Evolutionary conservation across 1,284 basidiomycete species (phyloP).

Genomic region (Ceratobasidium sp.): DNA sequence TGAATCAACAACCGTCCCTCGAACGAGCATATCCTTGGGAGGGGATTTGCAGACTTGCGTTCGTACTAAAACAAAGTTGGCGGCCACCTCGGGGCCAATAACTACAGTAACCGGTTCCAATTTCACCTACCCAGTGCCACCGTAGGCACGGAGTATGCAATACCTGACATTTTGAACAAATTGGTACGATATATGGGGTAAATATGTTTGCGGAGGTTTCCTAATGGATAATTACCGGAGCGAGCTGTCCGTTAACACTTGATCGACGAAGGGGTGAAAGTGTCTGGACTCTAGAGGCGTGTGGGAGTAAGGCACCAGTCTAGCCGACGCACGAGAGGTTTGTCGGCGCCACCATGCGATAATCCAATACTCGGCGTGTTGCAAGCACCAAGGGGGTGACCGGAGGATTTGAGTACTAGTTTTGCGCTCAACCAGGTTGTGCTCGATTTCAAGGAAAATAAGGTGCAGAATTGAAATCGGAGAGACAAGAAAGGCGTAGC

Average conservation of each 20-base stretch:
- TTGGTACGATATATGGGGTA: neutral
- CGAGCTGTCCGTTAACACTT: neutral
- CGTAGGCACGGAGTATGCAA: neutral
- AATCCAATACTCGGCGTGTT: too few relatives aligned
- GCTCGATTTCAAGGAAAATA: too few relatives aligned
- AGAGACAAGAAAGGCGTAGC: too few relatives aligned
- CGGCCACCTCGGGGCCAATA: neutral
- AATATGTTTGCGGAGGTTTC: neutral
- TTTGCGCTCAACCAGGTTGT: too few relatives aligned
- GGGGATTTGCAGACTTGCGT: too few relatives aligned
- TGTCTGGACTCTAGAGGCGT: neutral
- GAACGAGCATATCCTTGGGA: neutral
- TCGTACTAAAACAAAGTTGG: neutral
- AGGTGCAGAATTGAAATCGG: too few relatives aligned
- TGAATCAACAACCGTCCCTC: neutral
- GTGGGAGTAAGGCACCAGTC: neutral
- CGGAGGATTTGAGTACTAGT: too few relatives aligned
- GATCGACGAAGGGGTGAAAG: neutral
- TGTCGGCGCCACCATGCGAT: neutral
- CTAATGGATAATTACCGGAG: neutral
- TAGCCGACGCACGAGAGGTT: neutral
- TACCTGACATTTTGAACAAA: neutral
- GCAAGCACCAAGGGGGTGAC: too few relatives aligned
- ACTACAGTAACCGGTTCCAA: neutral
- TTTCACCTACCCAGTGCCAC: neutral